Evolutionary conservation across 2,329 filamentous ascomycete species (phyloP), one percentile per base, ranked within the genome.

Genomic region (Talaromyces albobiverticillius): DNA sequence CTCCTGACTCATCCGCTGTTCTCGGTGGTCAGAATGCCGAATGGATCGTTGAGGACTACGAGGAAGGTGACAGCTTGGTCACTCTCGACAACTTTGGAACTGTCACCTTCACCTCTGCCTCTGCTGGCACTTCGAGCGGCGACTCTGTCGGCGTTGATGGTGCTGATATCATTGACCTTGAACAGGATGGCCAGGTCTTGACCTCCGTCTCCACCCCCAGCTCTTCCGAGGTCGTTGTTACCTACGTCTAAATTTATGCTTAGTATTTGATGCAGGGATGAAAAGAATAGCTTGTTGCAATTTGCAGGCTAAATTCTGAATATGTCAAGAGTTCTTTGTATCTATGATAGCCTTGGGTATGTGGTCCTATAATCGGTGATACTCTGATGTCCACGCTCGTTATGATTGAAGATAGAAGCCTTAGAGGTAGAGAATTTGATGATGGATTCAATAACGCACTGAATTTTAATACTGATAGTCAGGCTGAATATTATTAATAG

Each of bases 21-120:
- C 74, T 84, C 14, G 80, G 77, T 61, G 73, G 81, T 61, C 76
- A 77, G 61, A 83, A 83, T 57, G 82, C 81, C 11, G 82, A 85
- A 63, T 86, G 82, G 82, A 84, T 85, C 61, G 81, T 85, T 13
- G 82, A 85, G 71, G 79, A 81, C 55, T 81, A 78, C 57, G 66
- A 74, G 57, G 59, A 65, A 3, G 67, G 69, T 36, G 57, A 59
- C 42, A 58, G 62, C 2, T 69, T 77, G 49, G 76, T 82, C 5
- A 61, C 70, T 0, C 69, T 82, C 46, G 76, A 72, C 29, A 64
- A 80, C 61, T 82, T 81, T 55, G 74, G 73, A 14, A 71, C 65
- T 3, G 72, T 81, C 14, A 69, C 55, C 16, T 74, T 74, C 54
- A 68, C 61, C 8, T 68, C 69, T 20, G 66, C 66, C 3, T 62